phyloP scores from a whole-genome alignment of 495 filamentous ascomycete genomes.

The Cairneyella variabilis region DNA sequence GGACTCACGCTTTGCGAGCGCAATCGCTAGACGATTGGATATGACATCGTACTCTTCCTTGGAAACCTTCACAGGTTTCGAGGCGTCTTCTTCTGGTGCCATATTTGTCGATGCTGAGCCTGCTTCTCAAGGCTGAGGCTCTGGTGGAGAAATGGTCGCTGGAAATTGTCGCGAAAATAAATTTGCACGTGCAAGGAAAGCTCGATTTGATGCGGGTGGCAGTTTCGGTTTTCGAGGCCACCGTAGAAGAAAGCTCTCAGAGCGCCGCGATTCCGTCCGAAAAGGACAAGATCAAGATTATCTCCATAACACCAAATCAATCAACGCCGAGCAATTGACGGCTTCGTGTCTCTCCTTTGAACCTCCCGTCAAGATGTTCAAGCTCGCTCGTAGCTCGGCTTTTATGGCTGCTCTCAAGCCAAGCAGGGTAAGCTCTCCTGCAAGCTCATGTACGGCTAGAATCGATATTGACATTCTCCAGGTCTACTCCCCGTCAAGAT shows the following conservation, averaged over 20 bases:
- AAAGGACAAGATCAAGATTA: constrained; percentile 2
- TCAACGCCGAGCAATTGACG: constrained; percentile 19
- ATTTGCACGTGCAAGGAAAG: constrained; percentile 11
- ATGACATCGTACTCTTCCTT: constrained; percentile 34
- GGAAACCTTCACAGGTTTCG: constrained; percentile 6
- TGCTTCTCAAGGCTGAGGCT: background rate
- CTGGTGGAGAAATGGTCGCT: background rate
- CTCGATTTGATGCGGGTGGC: too few relatives aligned
- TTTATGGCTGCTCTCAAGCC: constrained; percentile 63
- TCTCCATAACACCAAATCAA: constrained; percentile 5
- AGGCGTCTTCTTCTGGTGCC: constrained; percentile 25
- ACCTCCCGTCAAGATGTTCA: constrained; percentile 58
- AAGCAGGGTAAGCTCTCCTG: constrained; percentile 44
- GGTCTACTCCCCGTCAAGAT: constrained; percentile 22
- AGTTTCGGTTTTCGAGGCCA: too few relatives aligned
- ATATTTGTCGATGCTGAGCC: constrained; percentile 3
- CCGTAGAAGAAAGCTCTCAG: too few relatives aligned
- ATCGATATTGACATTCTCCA: constrained; percentile 18
- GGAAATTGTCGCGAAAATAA: background rate
- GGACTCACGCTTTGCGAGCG: constrained; percentile 38
- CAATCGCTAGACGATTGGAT: constrained; percentile 39
- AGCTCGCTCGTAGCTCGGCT: constrained; percentile 60
- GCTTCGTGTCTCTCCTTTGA: constrained; percentile 8
- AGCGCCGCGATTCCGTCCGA: constrained; percentile 20
- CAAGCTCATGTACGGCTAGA: constrained; percentile 16